Evolutionary conservation across 2,329 filamentous ascomycete genomes (phyloP).

Genomic region (Colletotrichum eremochloae): DNA sequence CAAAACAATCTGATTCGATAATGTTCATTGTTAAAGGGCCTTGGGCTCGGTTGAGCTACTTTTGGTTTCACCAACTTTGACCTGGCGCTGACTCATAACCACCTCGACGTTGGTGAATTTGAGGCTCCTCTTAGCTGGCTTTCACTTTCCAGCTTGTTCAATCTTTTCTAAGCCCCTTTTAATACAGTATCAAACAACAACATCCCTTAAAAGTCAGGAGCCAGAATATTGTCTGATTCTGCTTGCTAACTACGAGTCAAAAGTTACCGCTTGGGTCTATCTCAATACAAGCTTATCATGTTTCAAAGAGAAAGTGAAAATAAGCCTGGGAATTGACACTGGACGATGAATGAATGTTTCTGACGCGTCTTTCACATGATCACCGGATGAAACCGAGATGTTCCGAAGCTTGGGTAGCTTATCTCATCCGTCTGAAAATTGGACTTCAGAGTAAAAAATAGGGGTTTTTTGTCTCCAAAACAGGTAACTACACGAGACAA

Average conservation of each 20-base stretch:
- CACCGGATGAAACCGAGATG: not conserved
- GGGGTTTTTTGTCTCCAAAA: not conserved
- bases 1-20: accelerated
- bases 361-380: not conserved
- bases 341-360: not conserved
- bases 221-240: too few relatives aligned
- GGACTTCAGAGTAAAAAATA: not conserved
- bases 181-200: not conserved
- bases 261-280: too few relatives aligned
- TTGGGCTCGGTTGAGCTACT: not conserved
- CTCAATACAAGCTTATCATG: too few relatives aligned
- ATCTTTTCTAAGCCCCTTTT: not conserved
- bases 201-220: too few relatives aligned
- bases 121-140: not conserved
- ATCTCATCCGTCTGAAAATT: not conserved
- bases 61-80: not conserved
- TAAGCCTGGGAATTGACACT: too few relatives aligned
- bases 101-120: not conserved
- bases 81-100: not conserved
- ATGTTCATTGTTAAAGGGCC: not conserved
- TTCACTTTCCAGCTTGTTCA: not conserved
- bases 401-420: not conserved
- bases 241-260: too few relatives aligned
- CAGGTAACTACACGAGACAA: not conserved
- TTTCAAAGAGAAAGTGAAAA: too few relatives aligned